phyloP scores from a whole-genome alignment of 1,284 basidiomycete species.

The Rhodofomes roseus region DNA sequence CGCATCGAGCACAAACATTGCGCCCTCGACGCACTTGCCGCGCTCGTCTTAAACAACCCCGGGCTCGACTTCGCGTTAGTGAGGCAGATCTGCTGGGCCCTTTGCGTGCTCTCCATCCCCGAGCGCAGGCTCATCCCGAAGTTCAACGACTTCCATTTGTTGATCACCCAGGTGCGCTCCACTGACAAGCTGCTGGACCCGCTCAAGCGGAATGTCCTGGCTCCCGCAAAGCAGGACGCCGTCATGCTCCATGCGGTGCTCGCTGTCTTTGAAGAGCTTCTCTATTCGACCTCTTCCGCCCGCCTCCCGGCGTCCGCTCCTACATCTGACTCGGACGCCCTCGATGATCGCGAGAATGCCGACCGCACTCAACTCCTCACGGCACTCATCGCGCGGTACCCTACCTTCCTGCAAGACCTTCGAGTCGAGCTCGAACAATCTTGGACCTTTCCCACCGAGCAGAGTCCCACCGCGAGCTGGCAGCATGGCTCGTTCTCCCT shows the following conservation, averaged over 20 bases:
- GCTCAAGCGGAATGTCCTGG: not conserved
- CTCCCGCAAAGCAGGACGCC: not conserved
- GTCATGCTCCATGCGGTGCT: not conserved
- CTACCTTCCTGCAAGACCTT: not conserved
- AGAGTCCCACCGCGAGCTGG: not conserved
- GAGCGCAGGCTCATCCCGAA: not conserved
- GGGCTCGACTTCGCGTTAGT: not conserved
- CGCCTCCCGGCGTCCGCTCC: too few relatives aligned
- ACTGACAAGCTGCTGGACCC: not conserved
- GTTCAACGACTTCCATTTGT: not conserved
- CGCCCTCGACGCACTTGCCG: not conserved
- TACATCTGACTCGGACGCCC: not conserved
- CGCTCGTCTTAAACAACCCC: not conserved
- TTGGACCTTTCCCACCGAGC: not conserved
- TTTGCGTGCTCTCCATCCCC: not conserved
- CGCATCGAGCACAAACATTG: not conserved
- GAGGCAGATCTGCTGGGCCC: not conserved
- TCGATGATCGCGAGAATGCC: not conserved
- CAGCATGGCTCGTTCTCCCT: not conserved
- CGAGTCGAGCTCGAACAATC: not conserved
- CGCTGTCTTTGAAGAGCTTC: not conserved
- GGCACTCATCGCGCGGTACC: not conserved
- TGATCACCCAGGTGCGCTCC: not conserved
- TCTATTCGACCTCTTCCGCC: not conserved
- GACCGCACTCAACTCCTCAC: not conserved